These are phyloP conservation scores for Vigna reflexopilosa DNA, from an alignment of 306 rosid species.

Conservation along the genomic window DNA sequence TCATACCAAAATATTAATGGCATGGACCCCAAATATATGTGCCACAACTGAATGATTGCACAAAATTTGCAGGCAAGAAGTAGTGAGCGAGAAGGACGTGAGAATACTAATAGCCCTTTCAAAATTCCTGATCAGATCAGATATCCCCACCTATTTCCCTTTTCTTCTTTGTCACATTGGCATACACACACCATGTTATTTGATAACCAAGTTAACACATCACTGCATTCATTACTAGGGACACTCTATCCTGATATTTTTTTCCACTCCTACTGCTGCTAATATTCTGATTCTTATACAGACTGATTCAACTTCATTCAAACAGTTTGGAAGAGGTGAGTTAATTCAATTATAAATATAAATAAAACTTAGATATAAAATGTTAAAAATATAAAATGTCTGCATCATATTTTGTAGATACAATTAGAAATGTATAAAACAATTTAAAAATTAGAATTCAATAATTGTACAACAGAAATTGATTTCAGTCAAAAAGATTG, in stretches of 20 bases:
- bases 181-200: background rate
- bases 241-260: background rate
- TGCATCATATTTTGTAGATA: background rate
- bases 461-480: constrained; percentile 29
- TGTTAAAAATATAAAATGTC: background rate
- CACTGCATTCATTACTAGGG: background rate
- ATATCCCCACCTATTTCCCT: background rate
- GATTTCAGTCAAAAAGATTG: constrained; percentile 33
- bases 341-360: no score
- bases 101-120: constrained; percentile 38
- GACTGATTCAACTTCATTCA: background rate
- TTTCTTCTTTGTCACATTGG: background rate
- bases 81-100: constrained; percentile 38
- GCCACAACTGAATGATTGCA: constrained; percentile 37
- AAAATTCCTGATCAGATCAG: constrained; percentile 8
- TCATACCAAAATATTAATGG: constrained; percentile 33
- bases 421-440: background rate
- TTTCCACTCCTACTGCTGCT: background rate
- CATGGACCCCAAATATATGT: constrained; percentile 44
- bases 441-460: background rate
- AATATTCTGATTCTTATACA: background rate
- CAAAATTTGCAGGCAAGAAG: constrained; percentile 39
- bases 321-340: background rate
- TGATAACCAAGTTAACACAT: background rate
- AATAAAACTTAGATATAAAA: background rate